A percentile compares a stretch with the other conserved stretches of the same genome.
Conservation (phyloP, 129 eudicot genomes). For the Lactuca sativa region DNA sequence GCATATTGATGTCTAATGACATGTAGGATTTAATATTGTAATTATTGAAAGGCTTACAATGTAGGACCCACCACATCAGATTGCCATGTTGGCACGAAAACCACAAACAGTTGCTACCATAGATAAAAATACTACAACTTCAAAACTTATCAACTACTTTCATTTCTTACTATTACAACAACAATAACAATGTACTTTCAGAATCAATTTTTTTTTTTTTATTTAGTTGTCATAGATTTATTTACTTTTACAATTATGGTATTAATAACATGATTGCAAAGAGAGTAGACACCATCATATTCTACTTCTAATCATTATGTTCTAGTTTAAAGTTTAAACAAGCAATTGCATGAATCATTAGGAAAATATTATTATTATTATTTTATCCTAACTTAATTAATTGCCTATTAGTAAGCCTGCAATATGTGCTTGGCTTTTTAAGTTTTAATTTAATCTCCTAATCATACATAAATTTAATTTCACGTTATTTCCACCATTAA, state of each 20-base stretch:
- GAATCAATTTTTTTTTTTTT: not conserved
- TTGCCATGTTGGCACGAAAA: too few species aligned
- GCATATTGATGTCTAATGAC: too few species aligned
- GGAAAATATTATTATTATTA: slow-evolving; percentile 4
- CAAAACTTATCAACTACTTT: not conserved
- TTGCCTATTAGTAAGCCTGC: slow-evolving; percentile 21
- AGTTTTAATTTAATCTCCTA: slow-evolving; percentile 17
- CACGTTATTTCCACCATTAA: slow-evolving; percentile 22
- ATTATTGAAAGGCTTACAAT: too few species aligned
- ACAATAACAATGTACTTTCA: not conserved
- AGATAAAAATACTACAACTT: too few species aligned
- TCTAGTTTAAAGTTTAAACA: slow-evolving; percentile 26
- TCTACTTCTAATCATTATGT: slow-evolving; percentile 17
- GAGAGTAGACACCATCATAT: slow-evolving; percentile 7
- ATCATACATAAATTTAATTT: slow-evolving; percentile 12
- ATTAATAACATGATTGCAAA: slow-evolving; percentile 9
- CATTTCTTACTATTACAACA: not conserved
- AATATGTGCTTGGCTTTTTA: slow-evolving; percentile 10
- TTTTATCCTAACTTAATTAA: slow-evolving; percentile 17
- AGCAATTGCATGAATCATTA: slow-evolving; percentile 25
- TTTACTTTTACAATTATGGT: not conserved
- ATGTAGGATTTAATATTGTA: too few species aligned
- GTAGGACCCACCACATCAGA: too few species aligned
- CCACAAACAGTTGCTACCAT: too few species aligned
- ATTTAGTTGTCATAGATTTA: too few species aligned